Base-by-base conservation (phyloP, 768 basidiomycete species). In the Gloeostereum incarnatum region DNA sequence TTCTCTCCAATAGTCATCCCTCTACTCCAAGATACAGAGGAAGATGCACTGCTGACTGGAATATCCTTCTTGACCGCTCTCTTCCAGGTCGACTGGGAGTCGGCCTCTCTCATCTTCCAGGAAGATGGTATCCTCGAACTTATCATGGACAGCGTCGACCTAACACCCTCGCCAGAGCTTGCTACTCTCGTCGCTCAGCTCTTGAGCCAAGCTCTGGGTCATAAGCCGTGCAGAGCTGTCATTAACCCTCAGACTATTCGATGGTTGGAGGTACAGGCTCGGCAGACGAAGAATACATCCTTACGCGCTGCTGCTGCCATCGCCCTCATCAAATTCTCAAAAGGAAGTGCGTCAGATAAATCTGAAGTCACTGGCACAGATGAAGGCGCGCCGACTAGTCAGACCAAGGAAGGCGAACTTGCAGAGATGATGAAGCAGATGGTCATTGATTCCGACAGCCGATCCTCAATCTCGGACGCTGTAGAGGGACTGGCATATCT, bases 401-500 rank as follows among this genome's bases (percentile, higher is more conserved):
- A 42, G 14, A 44, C 50, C 16, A 51, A 63, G 36, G 69, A 77
- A 39, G 54, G 64, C 20, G 61, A 68, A 10, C 61, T 81, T 24
- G 70, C 72, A 20, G 49, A 58, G 37, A 59, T 69, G 39, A 69
- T 91, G 68, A 78, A 74, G 46, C 62, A 63, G 9, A 59, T 84
- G 36, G 62, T 81, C 20, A 47, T 71, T 35, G 57, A 62, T 23
- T 55, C 52, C 26, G 57, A 54, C 6, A 60, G 70, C 22, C 47
- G 55, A 5, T 48, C 67, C 16, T 68, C 73, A 9, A 47, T 75
- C 11, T 59, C 66, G 6, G 81, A 90, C 44, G 79, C 78, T 3
- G 66, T 92, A 10, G 92, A 96, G 60, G 89, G 82, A 0, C 62
- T 96, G 35, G 86, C 84, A n/a, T 84, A 92, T 57, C 72, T 90